These are phyloP conservation scores for Zangia roseola DNA, from an alignment of 768 basidiomycete genomes.

Conservation along the genomic window DNA sequence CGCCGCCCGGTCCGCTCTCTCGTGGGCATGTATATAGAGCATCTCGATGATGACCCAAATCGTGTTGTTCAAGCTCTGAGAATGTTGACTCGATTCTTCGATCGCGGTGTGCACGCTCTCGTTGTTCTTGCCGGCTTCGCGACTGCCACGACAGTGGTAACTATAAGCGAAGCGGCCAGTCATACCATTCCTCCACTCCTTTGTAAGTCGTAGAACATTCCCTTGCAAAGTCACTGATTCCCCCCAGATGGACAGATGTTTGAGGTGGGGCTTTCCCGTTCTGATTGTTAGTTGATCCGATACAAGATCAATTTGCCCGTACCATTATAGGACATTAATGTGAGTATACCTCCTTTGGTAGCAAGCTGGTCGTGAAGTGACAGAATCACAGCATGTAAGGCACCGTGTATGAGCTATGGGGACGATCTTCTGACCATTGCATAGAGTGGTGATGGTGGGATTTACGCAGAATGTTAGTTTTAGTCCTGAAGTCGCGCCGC, in stretches of 20 bases:
- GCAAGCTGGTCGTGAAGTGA: not conserved
- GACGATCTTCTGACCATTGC: conserved; percentile 14
- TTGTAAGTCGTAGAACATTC: conserved; percentile 37
- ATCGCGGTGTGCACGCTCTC: not conserved
- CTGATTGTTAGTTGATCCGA: not conserved
- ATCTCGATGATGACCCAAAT: no score
- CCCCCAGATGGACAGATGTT: conserved; percentile 57
- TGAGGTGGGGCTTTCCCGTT: conserved; percentile 39
- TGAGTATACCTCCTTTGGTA: conserved; percentile 31
- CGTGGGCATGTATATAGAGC: conserved; percentile 5
- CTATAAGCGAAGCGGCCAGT: conserved; percentile 44
- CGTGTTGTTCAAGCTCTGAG: not conserved
- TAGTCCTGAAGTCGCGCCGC: conserved; percentile 4
- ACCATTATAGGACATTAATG: conserved; percentile 58
- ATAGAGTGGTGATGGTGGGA: conserved; percentile 65
- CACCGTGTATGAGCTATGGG: not conserved
- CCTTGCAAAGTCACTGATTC: not conserved
- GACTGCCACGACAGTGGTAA: conserved; percentile 33
- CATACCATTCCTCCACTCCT: conserved; percentile 52
- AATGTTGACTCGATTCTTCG: conserved; percentile 13
- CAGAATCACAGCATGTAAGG: conserved; percentile 35
- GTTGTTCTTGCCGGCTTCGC: conserved; percentile 1
- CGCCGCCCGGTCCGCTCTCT: conserved; percentile 1
- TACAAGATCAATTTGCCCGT: not conserved
- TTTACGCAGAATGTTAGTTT: conserved; percentile 58